These are phyloP conservation scores for Phenoliferia sp. DNA, from an alignment of 1,284 basidiomycete species.

Conservation along the genomic window DNA sequence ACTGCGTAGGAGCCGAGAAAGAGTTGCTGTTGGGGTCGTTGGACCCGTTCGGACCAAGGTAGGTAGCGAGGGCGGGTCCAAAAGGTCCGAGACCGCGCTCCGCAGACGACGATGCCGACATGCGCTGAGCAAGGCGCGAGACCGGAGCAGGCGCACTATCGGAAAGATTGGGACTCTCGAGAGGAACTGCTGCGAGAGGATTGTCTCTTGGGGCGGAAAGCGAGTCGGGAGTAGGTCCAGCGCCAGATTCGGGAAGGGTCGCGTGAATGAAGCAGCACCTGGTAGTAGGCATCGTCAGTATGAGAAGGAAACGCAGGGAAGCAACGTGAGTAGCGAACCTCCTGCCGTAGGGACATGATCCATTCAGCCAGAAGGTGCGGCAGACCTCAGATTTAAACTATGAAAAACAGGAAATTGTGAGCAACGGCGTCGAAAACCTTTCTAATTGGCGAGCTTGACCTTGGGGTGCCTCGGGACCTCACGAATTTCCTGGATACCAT, in stretches of 20 bases:
- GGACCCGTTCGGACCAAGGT: constrained; percentile 7
- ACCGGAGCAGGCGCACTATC: not conserved
- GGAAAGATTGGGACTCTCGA: no score
- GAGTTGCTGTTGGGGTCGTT: not conserved
- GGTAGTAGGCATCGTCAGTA: not conserved
- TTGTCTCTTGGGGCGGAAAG: not conserved
- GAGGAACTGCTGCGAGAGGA: no score
- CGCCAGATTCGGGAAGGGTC: not conserved
- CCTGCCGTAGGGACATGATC: constrained; percentile 83
- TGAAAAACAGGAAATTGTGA: constrained; percentile 24
- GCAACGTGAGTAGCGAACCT: no score
- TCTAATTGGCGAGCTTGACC: constrained; percentile 46
- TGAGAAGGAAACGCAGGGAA: no score
- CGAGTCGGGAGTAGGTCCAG: not conserved
- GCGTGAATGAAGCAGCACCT: constrained; percentile 82
- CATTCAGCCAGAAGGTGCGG: constrained; percentile 84
- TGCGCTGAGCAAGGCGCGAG: constrained; percentile 18
- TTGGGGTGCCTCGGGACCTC: constrained; percentile 77
- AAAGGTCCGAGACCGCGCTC: constrained; percentile 1
- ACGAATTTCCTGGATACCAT: constrained; percentile 79
- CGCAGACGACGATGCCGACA: not conserved
- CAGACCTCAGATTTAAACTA: constrained; percentile 91
- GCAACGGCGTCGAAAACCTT: constrained; percentile 15
- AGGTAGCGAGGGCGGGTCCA: constrained; percentile 20
- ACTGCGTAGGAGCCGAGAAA: no score